A percentile compares a stretch with the other conserved stretches of the same genome.
Conservation (phyloP, 345 rosid genomes). For the Arabidopsis suecica region DNA sequence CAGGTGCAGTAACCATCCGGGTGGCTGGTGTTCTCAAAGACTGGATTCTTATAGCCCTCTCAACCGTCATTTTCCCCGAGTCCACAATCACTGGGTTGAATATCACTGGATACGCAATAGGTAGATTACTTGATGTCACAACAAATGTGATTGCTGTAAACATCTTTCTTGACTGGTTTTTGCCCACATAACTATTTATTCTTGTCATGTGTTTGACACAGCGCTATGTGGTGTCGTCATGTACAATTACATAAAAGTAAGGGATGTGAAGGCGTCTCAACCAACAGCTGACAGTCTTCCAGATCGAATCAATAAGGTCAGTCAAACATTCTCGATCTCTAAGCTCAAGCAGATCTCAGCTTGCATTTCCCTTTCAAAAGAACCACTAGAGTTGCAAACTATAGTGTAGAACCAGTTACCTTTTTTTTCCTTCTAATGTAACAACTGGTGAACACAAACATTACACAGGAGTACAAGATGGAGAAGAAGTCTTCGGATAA, state of each 20-base stretch:
- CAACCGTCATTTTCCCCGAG: slow-evolving; percentile 88
- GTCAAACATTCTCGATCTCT: slow-evolving; percentile 32
- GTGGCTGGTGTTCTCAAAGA: slow-evolving; percentile 98
- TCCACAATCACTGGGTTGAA: slow-evolving; percentile 92
- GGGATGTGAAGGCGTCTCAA: slow-evolving; percentile 77
- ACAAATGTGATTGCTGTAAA: background rate
- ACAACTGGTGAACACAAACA: slow-evolving; percentile 30
- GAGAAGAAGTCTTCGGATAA: slow-evolving; percentile 95
- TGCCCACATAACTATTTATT: background rate
- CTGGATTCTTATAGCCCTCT: slow-evolving; percentile 97
- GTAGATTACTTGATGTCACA: slow-evolving; percentile 50
- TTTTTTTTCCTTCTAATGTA: background rate
- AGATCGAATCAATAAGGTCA: slow-evolving; percentile 85
- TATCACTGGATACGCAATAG: slow-evolving; percentile 91
- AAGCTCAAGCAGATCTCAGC: slow-evolving; percentile 4
- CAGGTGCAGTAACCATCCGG: slow-evolving; percentile 91
- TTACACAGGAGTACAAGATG: slow-evolving; percentile 80
- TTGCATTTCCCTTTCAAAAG: slow-evolving; percentile 3
- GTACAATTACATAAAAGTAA: slow-evolving; percentile 88
- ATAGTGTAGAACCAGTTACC: background rate
- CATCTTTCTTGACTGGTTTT: background rate
- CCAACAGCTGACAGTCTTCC: slow-evolving; percentile 64
- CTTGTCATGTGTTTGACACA: slow-evolving; percentile 41
- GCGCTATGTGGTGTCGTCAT: slow-evolving; percentile 95
- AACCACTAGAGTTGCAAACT: background rate